These are phyloP conservation scores for Leonotis leonurus DNA, from an alignment of 257 asterid genomes.

Conservation along the genomic window DNA sequence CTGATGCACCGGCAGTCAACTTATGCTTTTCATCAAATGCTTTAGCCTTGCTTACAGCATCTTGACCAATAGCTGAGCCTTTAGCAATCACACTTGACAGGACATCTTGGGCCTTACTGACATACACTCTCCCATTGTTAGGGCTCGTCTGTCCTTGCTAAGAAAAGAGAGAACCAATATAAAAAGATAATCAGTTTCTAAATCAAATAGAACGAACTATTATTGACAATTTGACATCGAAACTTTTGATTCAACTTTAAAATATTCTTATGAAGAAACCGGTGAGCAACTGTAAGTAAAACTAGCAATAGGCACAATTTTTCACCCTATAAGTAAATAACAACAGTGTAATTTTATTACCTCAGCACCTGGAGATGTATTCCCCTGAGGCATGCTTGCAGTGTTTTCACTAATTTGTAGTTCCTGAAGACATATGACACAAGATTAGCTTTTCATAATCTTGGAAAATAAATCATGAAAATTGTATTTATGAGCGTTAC, in stretches of 20 bases:
- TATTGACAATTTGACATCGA: background rate
- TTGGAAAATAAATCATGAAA: background rate
- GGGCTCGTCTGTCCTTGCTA: conserved; percentile 51
- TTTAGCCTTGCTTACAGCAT: conserved; percentile 88
- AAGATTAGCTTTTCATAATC: conserved; percentile 9
- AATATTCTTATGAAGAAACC: background rate
- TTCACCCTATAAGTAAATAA: background rate
- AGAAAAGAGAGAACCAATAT: conserved; percentile 15
- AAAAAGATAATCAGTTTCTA: background rate
- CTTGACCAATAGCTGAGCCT: conserved; percentile 85
- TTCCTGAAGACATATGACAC: conserved; percentile 25
- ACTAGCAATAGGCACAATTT: background rate
- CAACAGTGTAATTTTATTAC: conserved; percentile 22
- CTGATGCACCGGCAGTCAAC: conserved; percentile 90
- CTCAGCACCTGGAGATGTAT: conserved; percentile 46
- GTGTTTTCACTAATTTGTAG: conserved; percentile 25
- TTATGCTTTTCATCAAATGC: conserved; percentile 92
- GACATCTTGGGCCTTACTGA: conserved; percentile 88
- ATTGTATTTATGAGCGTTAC: conserved; percentile 25
- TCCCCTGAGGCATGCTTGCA: conserved; percentile 23
- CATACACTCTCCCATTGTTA: conserved; percentile 42
- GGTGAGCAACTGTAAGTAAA: background rate
- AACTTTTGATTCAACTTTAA: background rate
- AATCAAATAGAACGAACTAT: background rate
- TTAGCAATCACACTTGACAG: conserved; percentile 85